Evolutionary conservation across 73 alveolate species (phyloP).

Genomic region (Breviolum minutum): DNA sequence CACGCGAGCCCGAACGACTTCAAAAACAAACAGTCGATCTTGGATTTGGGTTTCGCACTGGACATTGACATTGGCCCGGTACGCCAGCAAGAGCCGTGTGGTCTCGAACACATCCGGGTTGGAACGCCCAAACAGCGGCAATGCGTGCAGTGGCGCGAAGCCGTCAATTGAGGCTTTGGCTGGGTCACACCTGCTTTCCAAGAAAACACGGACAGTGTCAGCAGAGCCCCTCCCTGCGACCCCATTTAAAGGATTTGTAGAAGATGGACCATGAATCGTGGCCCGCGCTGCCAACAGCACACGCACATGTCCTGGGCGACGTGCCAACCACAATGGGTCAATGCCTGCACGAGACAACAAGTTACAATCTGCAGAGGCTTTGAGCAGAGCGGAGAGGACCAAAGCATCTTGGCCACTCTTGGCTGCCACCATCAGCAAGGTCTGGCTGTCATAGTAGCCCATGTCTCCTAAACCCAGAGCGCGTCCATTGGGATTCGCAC

Average conservation of each 20-base stretch:
- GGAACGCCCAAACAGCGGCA: neutral
- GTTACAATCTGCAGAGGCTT: too few relatives aligned
- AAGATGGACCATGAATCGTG: neutral
- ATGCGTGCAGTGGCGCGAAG: neutral
- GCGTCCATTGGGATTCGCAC: conserved; percentile 14
- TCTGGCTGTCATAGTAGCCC: conserved; percentile 56
- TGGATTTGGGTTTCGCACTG: neutral
- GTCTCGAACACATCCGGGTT: neutral
- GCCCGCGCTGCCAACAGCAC: conserved; percentile 11
- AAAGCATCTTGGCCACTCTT: neutral
- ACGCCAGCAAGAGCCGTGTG: neutral
- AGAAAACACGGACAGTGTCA: neutral
- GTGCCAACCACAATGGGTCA: neutral
- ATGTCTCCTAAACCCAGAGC: neutral
- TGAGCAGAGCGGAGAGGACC: too few relatives aligned
- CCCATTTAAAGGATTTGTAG: neutral
- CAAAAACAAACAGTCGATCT: neutral
- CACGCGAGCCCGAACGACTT: neutral
- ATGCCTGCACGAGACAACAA: too few relatives aligned
- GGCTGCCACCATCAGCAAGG: conserved; percentile 57
- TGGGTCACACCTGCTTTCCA: neutral
- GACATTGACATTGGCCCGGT: neutral
- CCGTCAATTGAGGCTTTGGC: neutral
- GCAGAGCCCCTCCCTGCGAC: neutral
- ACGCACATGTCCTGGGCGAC: neutral